Evolutionary conservation across 1,284 basidiomycete species (phyloP).

Genomic region (Macrocystidia cucumis): DNA sequence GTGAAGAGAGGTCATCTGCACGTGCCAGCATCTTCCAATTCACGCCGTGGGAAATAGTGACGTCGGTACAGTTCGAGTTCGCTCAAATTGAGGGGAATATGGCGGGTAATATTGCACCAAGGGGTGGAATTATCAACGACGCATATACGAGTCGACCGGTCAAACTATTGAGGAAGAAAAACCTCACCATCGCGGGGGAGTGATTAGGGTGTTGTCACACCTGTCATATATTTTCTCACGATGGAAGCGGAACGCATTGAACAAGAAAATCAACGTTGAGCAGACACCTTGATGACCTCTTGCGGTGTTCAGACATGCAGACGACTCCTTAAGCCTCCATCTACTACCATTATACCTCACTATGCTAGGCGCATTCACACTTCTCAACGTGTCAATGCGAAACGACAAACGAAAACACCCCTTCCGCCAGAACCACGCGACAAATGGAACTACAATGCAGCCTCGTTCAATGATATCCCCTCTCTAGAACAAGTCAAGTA

Average conservation of each 20-base stretch:
- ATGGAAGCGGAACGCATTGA: no score
- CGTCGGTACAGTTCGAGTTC: not conserved
- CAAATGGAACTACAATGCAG: constrained; percentile 68
- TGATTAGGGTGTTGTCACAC: no score
- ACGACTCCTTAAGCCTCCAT: constrained; percentile 18
- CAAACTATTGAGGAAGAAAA: no score
- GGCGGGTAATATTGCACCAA: not conserved
- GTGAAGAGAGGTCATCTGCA: no score
- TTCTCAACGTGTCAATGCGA: constrained; percentile 16
- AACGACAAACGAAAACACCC: constrained; percentile 12
- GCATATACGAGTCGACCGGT: no score
- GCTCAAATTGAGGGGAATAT: no score
- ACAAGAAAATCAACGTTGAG: no score
- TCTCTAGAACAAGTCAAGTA: constrained; percentile 43
- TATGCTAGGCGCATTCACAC: constrained; percentile 10
- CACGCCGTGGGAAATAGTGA: no score
- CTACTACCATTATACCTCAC: constrained; percentile 10
- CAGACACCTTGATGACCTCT: constrained; percentile 28
- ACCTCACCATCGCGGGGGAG: no score
- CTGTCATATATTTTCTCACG: no score
- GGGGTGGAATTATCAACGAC: constrained; percentile 6
- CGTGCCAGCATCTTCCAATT: no score
- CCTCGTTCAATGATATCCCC: constrained; percentile 40
- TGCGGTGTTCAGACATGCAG: constrained; percentile 20
- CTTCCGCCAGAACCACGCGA: constrained; percentile 27